Evolutionary conservation across 2,329 filamentous ascomycete genomes (phyloP), one percentile per base, ranked within the genome.

Genomic region (Scorias spongiosa): DNA sequence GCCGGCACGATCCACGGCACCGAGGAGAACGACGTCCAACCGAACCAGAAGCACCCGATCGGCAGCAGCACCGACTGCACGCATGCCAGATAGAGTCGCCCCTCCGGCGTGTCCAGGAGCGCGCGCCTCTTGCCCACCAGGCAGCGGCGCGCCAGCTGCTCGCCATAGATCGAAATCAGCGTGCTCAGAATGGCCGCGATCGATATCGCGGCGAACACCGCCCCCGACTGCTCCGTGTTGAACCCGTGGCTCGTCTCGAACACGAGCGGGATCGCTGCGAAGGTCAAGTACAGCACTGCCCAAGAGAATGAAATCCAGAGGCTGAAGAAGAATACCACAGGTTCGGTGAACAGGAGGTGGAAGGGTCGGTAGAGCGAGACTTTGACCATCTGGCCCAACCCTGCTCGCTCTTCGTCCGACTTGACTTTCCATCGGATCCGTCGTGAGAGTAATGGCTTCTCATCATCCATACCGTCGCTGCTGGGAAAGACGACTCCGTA

Each of bases 251-350:
- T 78, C 5, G 67, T 71, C 17, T 67, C 56, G 62, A 91, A 93
- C 18, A 93, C 78, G 3, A 91, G 71, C 0, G 87, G 84, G 5
- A 94, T 76, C 1, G 84, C 81, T 11, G 77, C 76, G 52, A 94
- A 89, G 10, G 82, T 85, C 14, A 94, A 68, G 60, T 94, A 95
- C 0, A 95, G 73, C 0, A 93, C 75, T 0, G 82, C 86, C 88
- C 88, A 95, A 15, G 80, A 80, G 60, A 95, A 95, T 0, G 84
- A 74, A 1, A 87, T 81, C 88, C 88, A 95, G 0, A 93, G 69
- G 0, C 81, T 86, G 66, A 95, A 95, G 66, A 76, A 86, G 63
- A 87, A 86, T 11, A 88, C 81, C 9, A 86, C 79, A 0, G 82
- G 80, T 51, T 88, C 83, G 0, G 82, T 87, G 50, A 80, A 65